These are phyloP conservation scores for Pichia sp. DNA, from an alignment of 1,139 yeast genomes.

Conservation along the genomic window DNA sequence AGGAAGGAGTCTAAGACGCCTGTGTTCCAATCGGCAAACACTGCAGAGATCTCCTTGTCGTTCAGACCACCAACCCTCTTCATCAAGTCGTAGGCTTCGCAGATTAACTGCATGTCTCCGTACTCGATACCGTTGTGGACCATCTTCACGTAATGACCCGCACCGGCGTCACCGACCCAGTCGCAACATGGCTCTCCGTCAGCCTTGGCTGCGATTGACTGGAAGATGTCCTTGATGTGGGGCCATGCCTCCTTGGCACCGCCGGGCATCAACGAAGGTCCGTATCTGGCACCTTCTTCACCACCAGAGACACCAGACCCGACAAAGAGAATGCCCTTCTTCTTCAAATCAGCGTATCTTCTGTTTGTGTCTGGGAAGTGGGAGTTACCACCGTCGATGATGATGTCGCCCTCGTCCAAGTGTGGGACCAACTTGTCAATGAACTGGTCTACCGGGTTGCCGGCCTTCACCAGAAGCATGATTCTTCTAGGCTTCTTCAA, in stretches of 20 bases:
- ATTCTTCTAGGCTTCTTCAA: constrained; percentile 97
- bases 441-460: constrained; percentile 89
- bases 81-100: constrained; percentile 95
- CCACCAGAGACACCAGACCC: constrained; percentile 99
- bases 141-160: constrained; percentile 99
- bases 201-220: constrained; percentile 89
- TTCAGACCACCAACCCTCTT: constrained; percentile 90
- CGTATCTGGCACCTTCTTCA: constrained; percentile 99
- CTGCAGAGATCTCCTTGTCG: constrained; percentile 91
- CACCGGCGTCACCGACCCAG: constrained; percentile 99
- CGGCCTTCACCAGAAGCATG: constrained; percentile 93
- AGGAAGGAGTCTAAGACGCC: constrained; percentile 98
- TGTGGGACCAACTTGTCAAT: constrained; percentile 83
- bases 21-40: constrained; percentile 89
- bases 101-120: constrained; percentile 99
- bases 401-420: constrained; percentile 95
- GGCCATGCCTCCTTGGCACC: constrained; percentile 99
- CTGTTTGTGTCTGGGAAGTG: constrained; percentile 99
- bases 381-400: constrained; percentile 99
- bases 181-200: constrained; percentile 99
- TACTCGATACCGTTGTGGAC: constrained; percentile 99
- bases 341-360: constrained; percentile 84
- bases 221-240: constrained; percentile 93
- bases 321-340: constrained; percentile 85
- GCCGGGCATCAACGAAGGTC: constrained; percentile 99